Evolutionary conservation across 371 early-diverging fungal genomes (phyloP).

Genomic region (Mucor sp.): DNA sequence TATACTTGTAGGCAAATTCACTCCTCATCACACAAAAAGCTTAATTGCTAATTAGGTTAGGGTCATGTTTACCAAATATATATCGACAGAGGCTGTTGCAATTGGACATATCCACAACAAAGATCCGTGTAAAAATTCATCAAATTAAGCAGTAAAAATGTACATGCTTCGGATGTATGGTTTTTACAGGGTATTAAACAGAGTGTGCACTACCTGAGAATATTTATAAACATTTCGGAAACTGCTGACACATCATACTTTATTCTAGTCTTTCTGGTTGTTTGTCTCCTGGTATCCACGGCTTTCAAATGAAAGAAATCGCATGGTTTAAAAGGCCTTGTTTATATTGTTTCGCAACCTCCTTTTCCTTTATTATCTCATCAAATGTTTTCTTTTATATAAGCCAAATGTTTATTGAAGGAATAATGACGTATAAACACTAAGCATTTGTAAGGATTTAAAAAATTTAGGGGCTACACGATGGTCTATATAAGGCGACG

Average conservation of each 20-base stretch:
- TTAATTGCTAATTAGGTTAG: too few relatives aligned
- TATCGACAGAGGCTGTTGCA: too few relatives aligned
- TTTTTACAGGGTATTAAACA: background rate
- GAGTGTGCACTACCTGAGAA: background rate
- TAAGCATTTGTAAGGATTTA: slow-evolving; percentile 1
- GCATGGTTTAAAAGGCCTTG: background rate
- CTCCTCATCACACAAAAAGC: too few relatives aligned
- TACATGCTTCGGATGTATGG: background rate
- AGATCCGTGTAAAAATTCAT: background rate
- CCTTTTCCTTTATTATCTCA: background rate
- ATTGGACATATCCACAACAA: too few relatives aligned
- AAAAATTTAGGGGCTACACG: background rate
- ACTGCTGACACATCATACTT: slow-evolving; percentile 7
- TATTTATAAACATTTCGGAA: background rate
- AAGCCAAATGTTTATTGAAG: background rate
- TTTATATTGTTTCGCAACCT: background rate
- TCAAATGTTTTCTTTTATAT: background rate
- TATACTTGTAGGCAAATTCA: too few relatives aligned
- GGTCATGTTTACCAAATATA: too few relatives aligned
- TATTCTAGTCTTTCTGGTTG: background rate
- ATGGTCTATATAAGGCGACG: background rate
- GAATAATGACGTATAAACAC: background rate
- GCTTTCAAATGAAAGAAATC: background rate
- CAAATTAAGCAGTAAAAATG: background rate
- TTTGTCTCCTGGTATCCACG: background rate